Base-by-base conservation (phyloP, 2,329 filamentous ascomycete species). In the Sporothrix dimorphospora region DNA sequence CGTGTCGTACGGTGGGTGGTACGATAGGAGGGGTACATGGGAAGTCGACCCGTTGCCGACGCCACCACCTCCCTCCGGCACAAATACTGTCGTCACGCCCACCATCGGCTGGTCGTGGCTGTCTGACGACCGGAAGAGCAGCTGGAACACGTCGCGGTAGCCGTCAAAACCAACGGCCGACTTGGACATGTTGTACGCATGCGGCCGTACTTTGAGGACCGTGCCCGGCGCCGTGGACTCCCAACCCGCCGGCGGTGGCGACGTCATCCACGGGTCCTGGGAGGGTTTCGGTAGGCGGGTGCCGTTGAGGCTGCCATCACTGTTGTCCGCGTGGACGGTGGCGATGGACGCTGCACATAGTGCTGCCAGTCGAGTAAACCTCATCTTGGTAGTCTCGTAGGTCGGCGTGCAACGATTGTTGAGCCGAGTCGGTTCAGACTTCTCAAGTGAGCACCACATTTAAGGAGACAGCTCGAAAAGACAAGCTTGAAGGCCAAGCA, bases 1-100 rank as follows among this genome's bases (percentile, higher is more conserved):
- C 16, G 81, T 80, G 59, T 84, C 77, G 47, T 81, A 77, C 0
- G 81, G 76, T 4, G 81, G 76, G 74, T 83, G 82, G 74, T 82
- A 83, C 0, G 82, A 83, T 0, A 84, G 74, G 3, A 83, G 66
- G n/a, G 75, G 74, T 3, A 63, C 38, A 12, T 27, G 55, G 30
- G 38, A 14, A 1, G 3, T 27, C n/a, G 59, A 14, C 9, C 3
- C 21, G n/a, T 63, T 63, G 53, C 53, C 7, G 21, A 11, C 53
- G 40, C 72, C 70, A 61, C 69, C 71, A 4, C 42, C 14, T 19
- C n/a, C 27, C 1, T 63, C 42, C 8, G 79, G 79, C 1, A 80
- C 66, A 12, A 80, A 77, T 0, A 82, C 69, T 0, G 79, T 81
- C 0, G 80, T 81, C 1, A 82, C 78, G 0, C 80, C 79, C 78